Conservation (phyloP, 139 green algal species). For the Eudorina sp. region DNA sequence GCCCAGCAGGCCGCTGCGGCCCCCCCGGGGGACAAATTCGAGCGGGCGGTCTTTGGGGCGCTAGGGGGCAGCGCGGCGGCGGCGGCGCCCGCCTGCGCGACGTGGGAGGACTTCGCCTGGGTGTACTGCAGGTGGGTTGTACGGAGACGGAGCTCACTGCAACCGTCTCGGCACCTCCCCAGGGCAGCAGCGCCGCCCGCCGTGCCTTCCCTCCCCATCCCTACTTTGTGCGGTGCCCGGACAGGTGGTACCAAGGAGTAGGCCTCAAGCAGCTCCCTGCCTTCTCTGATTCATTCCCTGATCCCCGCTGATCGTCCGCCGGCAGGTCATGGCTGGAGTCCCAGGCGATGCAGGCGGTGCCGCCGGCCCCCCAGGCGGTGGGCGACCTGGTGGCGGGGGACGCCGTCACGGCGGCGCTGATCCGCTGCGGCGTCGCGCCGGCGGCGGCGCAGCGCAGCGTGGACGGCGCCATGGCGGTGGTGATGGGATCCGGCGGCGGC, state of each 20-base stretch:
- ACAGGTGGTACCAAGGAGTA: too few species aligned
- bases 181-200: too few species aligned
- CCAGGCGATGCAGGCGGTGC: not conserved
- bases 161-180: too few species aligned
- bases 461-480: constrained; percentile 11
- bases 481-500: not conserved
- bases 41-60: constrained; percentile 80
- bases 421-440: constrained; percentile 15
- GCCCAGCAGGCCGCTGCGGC: constrained; percentile 66
- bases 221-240: too few species aligned
- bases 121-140: constrained; percentile 63
- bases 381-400: constrained; percentile 35
- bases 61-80: constrained; percentile 67
- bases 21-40: constrained; percentile 50
- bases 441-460: constrained; percentile 15
- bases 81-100: constrained; percentile 73
- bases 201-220: too few species aligned
- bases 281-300: not conserved
- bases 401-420: constrained; percentile 36
- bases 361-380: not conserved
- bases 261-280: too few species aligned
- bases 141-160: too few species aligned
- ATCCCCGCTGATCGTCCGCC: not conserved
- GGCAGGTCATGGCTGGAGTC: constrained; percentile 35
- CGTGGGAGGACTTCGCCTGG: constrained; percentile 86